phyloP scores from a whole-genome alignment of 73 alveolate species.

The Tetrahymena elliotti region DNA sequence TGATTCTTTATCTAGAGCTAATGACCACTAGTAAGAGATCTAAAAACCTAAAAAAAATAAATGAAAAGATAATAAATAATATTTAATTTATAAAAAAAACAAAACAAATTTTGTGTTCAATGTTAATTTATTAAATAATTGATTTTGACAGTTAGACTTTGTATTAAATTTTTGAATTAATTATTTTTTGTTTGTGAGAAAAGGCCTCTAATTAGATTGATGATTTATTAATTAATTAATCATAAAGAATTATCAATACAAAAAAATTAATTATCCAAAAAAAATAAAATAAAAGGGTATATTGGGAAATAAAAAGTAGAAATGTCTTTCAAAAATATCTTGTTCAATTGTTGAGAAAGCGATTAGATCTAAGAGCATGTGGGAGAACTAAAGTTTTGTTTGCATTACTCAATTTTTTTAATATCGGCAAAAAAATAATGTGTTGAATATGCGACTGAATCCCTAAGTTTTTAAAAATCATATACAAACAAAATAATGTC shows the following conservation, averaged over 20 bases:
- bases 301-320: not conserved
- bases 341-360: not conserved
- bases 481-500: not conserved
- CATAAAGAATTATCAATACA: not conserved
- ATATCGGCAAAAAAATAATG: not conserved
- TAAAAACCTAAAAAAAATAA: not conserved
- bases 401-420: not conserved
- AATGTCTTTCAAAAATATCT: not conserved
- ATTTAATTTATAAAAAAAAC: no score
- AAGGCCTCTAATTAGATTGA: no score
- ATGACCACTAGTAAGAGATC: not conserved
- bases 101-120: no score
- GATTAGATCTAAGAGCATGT: not conserved
- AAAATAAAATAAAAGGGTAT: not conserved
- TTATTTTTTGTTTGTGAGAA: no score
- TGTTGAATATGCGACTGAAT: not conserved
- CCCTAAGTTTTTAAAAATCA: not conserved
- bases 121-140: no score
- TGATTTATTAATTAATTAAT: no score
- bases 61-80: not conserved
- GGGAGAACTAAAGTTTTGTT: not conserved
- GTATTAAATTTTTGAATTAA: no score
- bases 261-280: not conserved
- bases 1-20: not conserved
- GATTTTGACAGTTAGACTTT: not conserved